These are phyloP conservation scores for Gastroboletus turbinatus DNA, from an alignment of 1,284 basidiomycete species.

Conservation along the genomic window DNA sequence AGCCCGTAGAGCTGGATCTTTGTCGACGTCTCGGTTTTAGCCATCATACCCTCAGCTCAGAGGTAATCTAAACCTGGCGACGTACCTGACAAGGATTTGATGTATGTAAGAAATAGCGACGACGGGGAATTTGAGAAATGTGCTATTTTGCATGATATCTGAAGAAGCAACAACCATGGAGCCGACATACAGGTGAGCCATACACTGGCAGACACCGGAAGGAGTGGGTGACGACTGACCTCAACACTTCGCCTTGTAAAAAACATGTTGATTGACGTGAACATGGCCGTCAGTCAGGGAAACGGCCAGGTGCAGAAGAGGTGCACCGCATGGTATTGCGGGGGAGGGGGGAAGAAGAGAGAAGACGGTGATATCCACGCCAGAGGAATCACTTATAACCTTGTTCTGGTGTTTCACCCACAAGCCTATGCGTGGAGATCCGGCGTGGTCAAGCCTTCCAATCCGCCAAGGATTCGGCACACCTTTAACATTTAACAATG, in stretches of 20 bases:
- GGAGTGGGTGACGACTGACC: not conserved
- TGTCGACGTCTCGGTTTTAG: not conserved
- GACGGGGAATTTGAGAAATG: not conserved
- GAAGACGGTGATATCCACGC: not conserved
- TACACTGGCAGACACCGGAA: not conserved
- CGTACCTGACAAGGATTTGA: not conserved
- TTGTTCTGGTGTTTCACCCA: constrained; percentile 4
- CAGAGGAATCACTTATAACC: not conserved
- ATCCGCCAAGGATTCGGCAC: not conserved
- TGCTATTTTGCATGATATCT: not conserved
- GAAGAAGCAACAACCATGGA: not conserved
- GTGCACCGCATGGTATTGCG: too few species aligned
- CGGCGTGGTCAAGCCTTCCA: not conserved
- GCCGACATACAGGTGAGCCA: not conserved
- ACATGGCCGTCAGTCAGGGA: too few species aligned
- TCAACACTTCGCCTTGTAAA: not conserved
- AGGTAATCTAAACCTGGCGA: not conserved
- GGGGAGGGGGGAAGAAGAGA: too few species aligned
- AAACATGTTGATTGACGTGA: not conserved
- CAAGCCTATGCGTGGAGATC: not conserved
- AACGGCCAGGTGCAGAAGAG: not conserved
- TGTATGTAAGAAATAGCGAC: not conserved
- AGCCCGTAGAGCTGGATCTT: not conserved
- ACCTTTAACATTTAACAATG: not conserved
- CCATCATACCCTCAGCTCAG: not conserved